phyloP scores from a whole-genome alignment of 345 rosid species.

The Trapa bicornis region DNA sequence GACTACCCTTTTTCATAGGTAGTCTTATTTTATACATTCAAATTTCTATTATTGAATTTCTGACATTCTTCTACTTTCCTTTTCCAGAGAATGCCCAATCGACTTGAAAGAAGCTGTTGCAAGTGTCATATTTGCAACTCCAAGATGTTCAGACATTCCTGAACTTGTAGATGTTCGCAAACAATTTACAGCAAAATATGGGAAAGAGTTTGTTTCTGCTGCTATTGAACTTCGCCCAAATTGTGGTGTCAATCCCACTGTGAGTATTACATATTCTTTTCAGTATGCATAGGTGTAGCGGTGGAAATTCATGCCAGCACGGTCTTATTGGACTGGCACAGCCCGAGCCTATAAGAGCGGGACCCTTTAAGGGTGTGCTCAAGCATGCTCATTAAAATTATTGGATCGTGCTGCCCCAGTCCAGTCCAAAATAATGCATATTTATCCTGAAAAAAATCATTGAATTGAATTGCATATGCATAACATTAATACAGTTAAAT shows the following conservation, averaged over 20 bases:
- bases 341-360: too few relatives aligned
- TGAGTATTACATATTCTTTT: slow-evolving; percentile 20
- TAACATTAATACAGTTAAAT: too few relatives aligned
- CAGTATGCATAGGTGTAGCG: background rate
- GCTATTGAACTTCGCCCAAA: slow-evolving; percentile 67
- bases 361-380: too few relatives aligned
- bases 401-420: too few relatives aligned
- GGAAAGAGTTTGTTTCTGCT: slow-evolving; percentile 67
- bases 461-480: too few relatives aligned
- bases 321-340: too few relatives aligned
- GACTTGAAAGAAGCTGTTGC: slow-evolving; percentile 89
- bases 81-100: slow-evolving; percentile 64
- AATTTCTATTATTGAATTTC: background rate
- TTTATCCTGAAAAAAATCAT: too few relatives aligned
- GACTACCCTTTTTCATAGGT: background rate
- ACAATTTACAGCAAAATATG: slow-evolving; percentile 71
- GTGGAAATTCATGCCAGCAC: too few relatives aligned
- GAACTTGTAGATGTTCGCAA: slow-evolving; percentile 67
- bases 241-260: slow-evolving; percentile 83
- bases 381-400: too few relatives aligned
- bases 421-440: too few relatives aligned
- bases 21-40: background rate
- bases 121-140: slow-evolving; percentile 64
- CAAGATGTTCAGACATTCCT: slow-evolving; percentile 64
- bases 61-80: background rate